Evolutionary conservation across 257 asterid species (phyloP), one percentile per base, ranked within the genome.

Genomic region (Ilex asprella): DNA sequence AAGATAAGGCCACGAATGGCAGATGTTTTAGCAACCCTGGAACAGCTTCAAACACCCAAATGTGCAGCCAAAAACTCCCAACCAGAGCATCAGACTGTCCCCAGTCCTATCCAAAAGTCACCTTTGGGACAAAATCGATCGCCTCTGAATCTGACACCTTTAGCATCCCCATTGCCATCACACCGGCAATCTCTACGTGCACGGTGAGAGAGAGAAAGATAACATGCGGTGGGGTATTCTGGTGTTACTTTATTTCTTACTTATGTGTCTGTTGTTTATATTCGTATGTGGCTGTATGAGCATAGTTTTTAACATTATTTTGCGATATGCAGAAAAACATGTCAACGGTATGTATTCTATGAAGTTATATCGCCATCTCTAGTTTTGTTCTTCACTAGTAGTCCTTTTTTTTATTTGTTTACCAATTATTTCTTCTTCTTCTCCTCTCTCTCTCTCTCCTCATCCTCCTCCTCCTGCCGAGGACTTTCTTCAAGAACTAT

Each of bases 1-100:
- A 86, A 81, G 55, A 81, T 67, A 10, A 78, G 96, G 79, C 95
- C 96, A 2, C 73, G 84, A 13, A 86, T 88, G 86, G 61, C 84
- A 0, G 90, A 84, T 41, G 93, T 88, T 47, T 51, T 86, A 31
- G 69, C 77, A 10, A 82, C 83, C 10, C 82, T 88, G 10, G 95
- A 88, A 60, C 78, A 80, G 56, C 82, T 88, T 54, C 88, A 84
- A 44, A 65, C 86, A n/a, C 74, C 81, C 0, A 85, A 61, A 78
- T 67, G 69, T 15, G 10, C 72, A n/a, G 58, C 69, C 31, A 76
- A 63, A 62, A 72, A 69, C 53, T 51, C 68, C 3, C 77, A 59
- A 32, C 11, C 43, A 0, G 76, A 77, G 59, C 74, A 31, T 49
- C 74, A 47, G 32, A 67, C 62, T 51, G n/a, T 73, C 12, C 60